Percentiles rank a stretch among this genome's conserved stretches.
phyloP scores from a whole-genome alignment of 768 basidiomycete genomes.

The Cubamyces sp. region DNA sequence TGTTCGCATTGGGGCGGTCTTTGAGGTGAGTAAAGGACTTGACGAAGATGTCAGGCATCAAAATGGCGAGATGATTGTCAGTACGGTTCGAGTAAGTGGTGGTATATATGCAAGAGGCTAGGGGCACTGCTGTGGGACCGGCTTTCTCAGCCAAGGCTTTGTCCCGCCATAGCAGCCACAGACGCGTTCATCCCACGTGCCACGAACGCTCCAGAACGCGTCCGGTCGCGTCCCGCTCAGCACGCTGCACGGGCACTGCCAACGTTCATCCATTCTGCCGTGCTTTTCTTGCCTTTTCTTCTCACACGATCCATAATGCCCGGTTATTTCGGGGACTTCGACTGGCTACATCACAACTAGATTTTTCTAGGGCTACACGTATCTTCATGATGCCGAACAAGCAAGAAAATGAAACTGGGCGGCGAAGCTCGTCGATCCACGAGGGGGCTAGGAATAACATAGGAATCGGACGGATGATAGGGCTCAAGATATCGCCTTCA shows the following conservation, averaged over 20 bases:
- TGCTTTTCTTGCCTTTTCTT: background rate
- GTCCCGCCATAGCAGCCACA: slow-evolving; percentile 13
- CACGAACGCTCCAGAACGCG: slow-evolving; percentile 14
- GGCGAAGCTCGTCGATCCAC: background rate
- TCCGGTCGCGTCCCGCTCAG: slow-evolving; percentile 16
- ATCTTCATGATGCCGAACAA: background rate
- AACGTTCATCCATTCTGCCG: background rate
- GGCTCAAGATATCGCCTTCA: background rate
- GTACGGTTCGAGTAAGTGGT: background rate
- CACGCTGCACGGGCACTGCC: background rate
- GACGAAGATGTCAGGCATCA: slow-evolving; percentile 63
- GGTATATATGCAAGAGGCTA: slow-evolving; percentile 4
- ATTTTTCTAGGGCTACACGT: background rate
- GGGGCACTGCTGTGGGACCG: background rate
- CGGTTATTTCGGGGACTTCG: too few relatives aligned
- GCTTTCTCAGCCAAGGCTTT: slow-evolving; percentile 1
- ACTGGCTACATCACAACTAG: background rate
- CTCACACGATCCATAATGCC: background rate
- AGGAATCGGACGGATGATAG: too few relatives aligned
- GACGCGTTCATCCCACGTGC: slow-evolving; percentile 17
- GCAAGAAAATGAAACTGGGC: too few relatives aligned
- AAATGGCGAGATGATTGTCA: background rate
- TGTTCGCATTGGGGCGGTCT: slow-evolving; percentile 64
- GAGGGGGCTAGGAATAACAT: background rate
- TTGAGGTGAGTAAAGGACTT: slow-evolving; percentile 74